Evolutionary conservation across 768 basidiomycete genomes (phyloP).

Genomic region (Suillus clintonianus): DNA sequence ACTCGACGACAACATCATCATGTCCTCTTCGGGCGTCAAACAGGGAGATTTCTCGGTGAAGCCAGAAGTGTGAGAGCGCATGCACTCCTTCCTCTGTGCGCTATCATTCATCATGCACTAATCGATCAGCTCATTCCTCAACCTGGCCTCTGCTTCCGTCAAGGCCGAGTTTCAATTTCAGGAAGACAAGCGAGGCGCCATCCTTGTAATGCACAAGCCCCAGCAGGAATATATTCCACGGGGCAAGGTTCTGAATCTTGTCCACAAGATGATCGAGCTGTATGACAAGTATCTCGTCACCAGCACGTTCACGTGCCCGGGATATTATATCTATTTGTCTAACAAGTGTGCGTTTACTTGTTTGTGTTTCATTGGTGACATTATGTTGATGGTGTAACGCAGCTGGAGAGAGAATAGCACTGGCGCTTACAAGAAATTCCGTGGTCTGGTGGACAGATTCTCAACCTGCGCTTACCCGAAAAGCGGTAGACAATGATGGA

Average conservation of each 20-base stretch:
- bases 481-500: neutral
- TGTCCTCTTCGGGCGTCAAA: constrained; percentile 26
- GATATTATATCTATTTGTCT: constrained; percentile 36
- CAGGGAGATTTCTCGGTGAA: constrained; percentile 9
- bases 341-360: constrained; percentile 16
- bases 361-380: neutral
- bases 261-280: constrained; percentile 26
- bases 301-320: constrained; percentile 30
- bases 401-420: constrained; percentile 26
- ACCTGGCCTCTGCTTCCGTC: constrained; percentile 32
- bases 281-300: constrained; percentile 35
- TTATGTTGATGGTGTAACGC: constrained; percentile 3
- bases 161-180: constrained; percentile 38
- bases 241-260: constrained; percentile 21
- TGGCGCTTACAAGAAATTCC: constrained; percentile 10
- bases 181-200: constrained; percentile 31
- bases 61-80: constrained; percentile 22
- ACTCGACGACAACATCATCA: constrained; percentile 23
- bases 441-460: constrained; percentile 2
- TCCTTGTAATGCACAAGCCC: constrained; percentile 36
- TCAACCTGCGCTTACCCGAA: neutral
- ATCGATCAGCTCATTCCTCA: constrained; percentile 14
- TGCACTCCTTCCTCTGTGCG: neutral
- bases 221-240: constrained; percentile 20
- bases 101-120: neutral